Conservation (phyloP, 2,329 filamentous ascomycete species). For the Botryosphaeria agaves region DNA sequence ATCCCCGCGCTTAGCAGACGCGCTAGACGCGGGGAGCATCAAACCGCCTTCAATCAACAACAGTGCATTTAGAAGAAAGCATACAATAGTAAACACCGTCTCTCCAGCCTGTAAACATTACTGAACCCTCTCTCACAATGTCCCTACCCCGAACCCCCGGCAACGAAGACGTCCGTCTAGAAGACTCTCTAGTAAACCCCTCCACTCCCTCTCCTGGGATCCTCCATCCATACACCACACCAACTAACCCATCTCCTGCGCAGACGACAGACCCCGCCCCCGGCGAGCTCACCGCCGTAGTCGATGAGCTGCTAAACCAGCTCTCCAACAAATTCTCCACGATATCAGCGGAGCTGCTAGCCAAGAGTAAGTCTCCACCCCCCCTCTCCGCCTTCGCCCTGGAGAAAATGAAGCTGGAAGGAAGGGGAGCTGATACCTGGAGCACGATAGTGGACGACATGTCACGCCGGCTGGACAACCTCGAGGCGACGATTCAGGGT, state of each 20-base stretch:
- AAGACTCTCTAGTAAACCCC: too few relatives aligned
- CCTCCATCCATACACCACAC: too few relatives aligned
- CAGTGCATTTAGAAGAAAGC: too few relatives aligned
- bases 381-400: not conserved
- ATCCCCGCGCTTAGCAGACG: too few relatives aligned
- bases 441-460: constrained; percentile 68
- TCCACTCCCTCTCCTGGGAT: too few relatives aligned
- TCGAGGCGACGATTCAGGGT: constrained; percentile 55
- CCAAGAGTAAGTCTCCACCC: constrained; percentile 49
- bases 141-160: too few relatives aligned
- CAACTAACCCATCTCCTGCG: constrained; percentile 3
- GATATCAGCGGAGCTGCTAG: constrained; percentile 73
- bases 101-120: too few relatives aligned
- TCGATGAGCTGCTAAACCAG: constrained; percentile 75
- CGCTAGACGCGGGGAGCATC: too few relatives aligned
- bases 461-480: constrained; percentile 66
- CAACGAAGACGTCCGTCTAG: too few relatives aligned
- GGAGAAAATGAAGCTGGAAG: not conserved
- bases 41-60: too few relatives aligned
- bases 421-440: not conserved
- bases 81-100: too few relatives aligned
- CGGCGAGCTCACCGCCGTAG: constrained; percentile 55
- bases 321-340: constrained; percentile 72
- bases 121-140: too few relatives aligned
- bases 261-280: constrained; percentile 31